These are phyloP conservation scores for Flaveria trinervia DNA, from an alignment of 129 eudicot genomes.

Conservation along the genomic window DNA sequence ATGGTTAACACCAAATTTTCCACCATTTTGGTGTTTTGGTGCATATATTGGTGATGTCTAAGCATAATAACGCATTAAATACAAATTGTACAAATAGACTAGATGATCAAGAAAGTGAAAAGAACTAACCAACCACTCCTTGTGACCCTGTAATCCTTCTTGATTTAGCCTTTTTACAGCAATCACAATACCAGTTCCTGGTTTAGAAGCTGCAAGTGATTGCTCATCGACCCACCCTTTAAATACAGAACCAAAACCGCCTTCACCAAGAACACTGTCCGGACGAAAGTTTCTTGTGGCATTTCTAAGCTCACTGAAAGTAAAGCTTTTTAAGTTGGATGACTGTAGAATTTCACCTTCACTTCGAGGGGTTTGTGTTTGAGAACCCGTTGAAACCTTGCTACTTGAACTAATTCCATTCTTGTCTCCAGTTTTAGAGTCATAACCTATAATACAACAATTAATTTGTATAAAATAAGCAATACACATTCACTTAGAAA, in stretches of 20 bases:
- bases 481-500: conserved; percentile 8
- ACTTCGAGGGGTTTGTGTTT: conserved; percentile 65
- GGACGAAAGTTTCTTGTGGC: conserved; percentile 81
- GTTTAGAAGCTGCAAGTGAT: conserved; percentile 61
- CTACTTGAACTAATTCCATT: conserved; percentile 54
- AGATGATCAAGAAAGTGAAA: conserved; percentile 22
- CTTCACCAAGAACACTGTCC: conserved; percentile 82
- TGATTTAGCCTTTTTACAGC: conserved; percentile 82
- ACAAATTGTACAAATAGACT: neutral
- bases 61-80: neutral
- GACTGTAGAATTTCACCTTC: conserved; percentile 81
- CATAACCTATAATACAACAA: conserved; percentile 34
- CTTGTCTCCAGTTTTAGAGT: conserved; percentile 49
- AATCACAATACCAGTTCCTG: conserved; percentile 63
- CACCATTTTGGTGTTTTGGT: conserved; percentile 2
- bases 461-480: neutral
- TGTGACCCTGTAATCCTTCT: conserved; percentile 90
- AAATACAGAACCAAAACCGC: conserved; percentile 87
- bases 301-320: conserved; percentile 57
- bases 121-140: conserved; percentile 79
- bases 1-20: neutral
- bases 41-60: neutral
- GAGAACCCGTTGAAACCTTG: conserved; percentile 56
- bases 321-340: conserved; percentile 69
- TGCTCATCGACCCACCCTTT: conserved; percentile 91